Base-by-base conservation (phyloP, 768 basidiomycete genomes). In the Hygrophoropsis aurantiaca region DNA sequence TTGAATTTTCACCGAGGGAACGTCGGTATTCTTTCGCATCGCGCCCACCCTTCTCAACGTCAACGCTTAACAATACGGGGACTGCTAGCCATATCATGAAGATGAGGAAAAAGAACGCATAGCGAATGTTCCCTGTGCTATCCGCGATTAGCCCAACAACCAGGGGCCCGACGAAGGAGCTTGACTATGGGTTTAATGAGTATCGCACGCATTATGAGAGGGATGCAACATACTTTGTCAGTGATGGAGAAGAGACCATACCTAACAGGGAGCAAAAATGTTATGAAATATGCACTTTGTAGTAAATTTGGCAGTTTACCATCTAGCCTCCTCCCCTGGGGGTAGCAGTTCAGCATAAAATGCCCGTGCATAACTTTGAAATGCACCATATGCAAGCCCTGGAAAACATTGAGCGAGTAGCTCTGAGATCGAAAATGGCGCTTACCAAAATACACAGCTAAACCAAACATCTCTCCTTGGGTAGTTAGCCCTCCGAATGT, bases 141-240 rank as follows among this genome's bases (percentile, higher is more conserved):
- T 95, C 93, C 0, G 94, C 84, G 33, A 97, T 88, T 30, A 94
- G 54, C 0, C 92, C 94, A 1, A 97, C 94, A 21, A 92, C 69
- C 5, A 94, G 72, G 3, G 95, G 95, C 0, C 95, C 95, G 3
- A 97, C 68, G 70, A 97, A 98, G 6, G 90, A 92, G 51, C 85
- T 87, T 6, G 92, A 93, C 86, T 97, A 61, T 16, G 35, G 5
- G 25, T 33, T 39, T 25, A 47, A 25, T 36, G 5, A 13, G 13
- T 6, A 50, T 11, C 41, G 46, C 27, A 27, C 20, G 16, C 21
- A 19, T 32, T 16, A 35, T 43, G 37, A 20, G 13, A 36, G 11
- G 23, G 24, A 20, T 36, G 32, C 26, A 32, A 58, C 69, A 3
- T 56, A 83, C 88, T 74, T 93, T 91, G 69, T 92, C 90, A 0